Percentiles rank a stretch among this genome's conserved stretches.
Evolutionary conservation across 148 eudicot species (phyloP).

Genomic region (Pharnaceum exiguum): DNA sequence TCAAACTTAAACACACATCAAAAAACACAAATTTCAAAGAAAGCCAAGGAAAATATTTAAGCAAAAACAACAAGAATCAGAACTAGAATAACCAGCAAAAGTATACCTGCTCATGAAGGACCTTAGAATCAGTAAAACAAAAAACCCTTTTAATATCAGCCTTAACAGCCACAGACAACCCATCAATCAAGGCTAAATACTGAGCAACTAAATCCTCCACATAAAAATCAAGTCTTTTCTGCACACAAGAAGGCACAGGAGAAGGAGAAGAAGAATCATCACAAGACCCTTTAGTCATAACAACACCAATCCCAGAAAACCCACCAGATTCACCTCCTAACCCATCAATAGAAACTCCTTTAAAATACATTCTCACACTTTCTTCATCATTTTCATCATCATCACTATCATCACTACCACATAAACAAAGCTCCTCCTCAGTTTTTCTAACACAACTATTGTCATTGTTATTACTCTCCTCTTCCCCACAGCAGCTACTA

Average conservation of each 20-base stretch:
- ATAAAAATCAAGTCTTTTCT: slow-evolving; percentile 74
- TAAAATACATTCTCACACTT: slow-evolving; percentile 51
- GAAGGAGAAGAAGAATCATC: no score
- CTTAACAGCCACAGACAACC: slow-evolving; percentile 48
- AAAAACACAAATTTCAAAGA: not conserved
- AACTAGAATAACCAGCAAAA: no score
- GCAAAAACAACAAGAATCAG: not conserved
- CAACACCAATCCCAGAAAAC: slow-evolving; percentile 73
- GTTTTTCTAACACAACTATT: slow-evolving; percentile 42
- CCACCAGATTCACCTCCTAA: slow-evolving; percentile 51
- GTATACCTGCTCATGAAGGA: slow-evolving; percentile 59
- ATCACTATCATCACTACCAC: slow-evolving; percentile 48
- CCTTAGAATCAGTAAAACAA: slow-evolving; percentile 56
- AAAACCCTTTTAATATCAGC: slow-evolving; percentile 32
- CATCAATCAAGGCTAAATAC: slow-evolving; percentile 77
- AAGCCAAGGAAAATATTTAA: no score
- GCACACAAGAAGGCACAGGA: slow-evolving; percentile 46
- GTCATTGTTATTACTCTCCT: slow-evolving; percentile 35
- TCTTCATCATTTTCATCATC: slow-evolving; percentile 41
- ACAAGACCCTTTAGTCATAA: slow-evolving; percentile 46
- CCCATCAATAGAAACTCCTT: slow-evolving; percentile 52
- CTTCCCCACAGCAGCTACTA: slow-evolving; percentile 59
- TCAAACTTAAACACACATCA: not conserved
- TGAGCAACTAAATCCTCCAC: slow-evolving; percentile 65
- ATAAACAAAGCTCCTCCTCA: slow-evolving; percentile 52